Conservation (phyloP, 768 basidiomycete species). For the Boletellus ananiceps region DNA sequence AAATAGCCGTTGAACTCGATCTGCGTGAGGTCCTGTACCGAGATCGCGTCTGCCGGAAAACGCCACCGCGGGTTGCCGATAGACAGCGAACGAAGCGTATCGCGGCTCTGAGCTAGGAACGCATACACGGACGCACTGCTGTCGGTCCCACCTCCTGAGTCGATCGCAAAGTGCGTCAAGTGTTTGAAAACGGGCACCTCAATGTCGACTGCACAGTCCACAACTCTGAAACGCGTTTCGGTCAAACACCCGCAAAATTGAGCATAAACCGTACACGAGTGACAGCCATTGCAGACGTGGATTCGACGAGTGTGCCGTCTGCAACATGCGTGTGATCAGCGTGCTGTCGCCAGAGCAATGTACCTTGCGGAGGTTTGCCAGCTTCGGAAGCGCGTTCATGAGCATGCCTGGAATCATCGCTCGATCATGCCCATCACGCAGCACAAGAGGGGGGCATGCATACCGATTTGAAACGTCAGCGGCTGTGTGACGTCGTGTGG, state of each 20-base stretch:
- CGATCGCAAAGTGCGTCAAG: conserved; percentile 56
- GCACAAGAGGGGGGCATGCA: conserved; percentile 1
- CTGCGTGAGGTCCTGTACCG: conserved; percentile 59
- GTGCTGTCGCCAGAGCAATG: conserved; percentile 56
- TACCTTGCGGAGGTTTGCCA: conserved; percentile 54
- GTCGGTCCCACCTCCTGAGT: conserved; percentile 36
- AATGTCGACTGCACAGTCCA: conserved; percentile 42
- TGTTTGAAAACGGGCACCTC: conserved; percentile 48
- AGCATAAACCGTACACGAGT: conserved; percentile 39
- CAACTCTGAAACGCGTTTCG: conserved; percentile 17
- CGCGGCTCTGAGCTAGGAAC: conserved; percentile 51
- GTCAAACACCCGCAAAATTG: neutral
- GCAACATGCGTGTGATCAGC: conserved; percentile 48
- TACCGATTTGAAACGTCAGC: conserved; percentile 64
- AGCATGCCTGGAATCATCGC: conserved; percentile 49
- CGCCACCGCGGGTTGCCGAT: conserved; percentile 53
- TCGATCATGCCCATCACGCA: neutral
- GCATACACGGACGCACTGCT: conserved; percentile 36
- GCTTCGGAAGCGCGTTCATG: conserved; percentile 60
- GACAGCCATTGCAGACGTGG: conserved; percentile 55
- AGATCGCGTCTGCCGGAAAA: conserved; percentile 50
- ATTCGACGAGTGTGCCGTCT: conserved; percentile 46
- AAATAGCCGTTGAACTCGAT: conserved; percentile 59
- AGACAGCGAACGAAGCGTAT: conserved; percentile 48
- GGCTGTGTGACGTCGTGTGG: conserved; percentile 44